phyloP scores from a whole-genome alignment of 148 eudicot genomes.

The Persicaria maculosa region DNA sequence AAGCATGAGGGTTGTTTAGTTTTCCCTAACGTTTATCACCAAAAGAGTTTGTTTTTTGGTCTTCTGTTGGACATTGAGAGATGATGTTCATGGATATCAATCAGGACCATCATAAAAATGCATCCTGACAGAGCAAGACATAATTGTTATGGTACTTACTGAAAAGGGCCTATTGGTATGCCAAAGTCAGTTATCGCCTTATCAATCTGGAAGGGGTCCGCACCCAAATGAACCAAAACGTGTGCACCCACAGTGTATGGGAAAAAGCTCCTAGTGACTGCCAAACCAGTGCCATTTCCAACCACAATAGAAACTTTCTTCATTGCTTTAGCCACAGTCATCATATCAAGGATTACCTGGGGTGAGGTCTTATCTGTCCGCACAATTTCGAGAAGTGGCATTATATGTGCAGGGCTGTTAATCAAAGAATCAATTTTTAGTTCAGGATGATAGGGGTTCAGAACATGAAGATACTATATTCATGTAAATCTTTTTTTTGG shows the following conservation, averaged over 20 bases:
- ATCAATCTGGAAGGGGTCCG: conserved; percentile 81
- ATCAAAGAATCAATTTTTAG: conserved; percentile 20
- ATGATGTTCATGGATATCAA: not conserved
- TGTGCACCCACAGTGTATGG: conserved; percentile 80
- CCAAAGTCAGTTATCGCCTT: conserved; percentile 70
- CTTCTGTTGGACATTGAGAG: not conserved
- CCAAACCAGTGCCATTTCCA: conserved; percentile 92
- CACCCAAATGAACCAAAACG: conserved; percentile 66
- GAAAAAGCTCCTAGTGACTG: conserved; percentile 83
- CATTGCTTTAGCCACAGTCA: conserved; percentile 69
- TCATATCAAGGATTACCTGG: conserved; percentile 83
- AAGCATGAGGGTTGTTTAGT: not conserved
- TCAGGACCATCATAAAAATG: not conserved
- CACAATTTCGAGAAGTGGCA: conserved; percentile 93
- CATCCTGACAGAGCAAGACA: not conserved
- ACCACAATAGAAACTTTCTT: conserved; percentile 92
- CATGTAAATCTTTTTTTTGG: not conserved
- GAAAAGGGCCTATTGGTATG: conserved; percentile 91
- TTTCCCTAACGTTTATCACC: not conserved
- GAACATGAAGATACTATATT: not conserved
- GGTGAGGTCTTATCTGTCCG: conserved; percentile 82
- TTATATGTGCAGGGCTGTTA: conserved; percentile 87
- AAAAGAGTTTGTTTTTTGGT: not conserved
- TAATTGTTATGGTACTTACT: conserved; percentile 48
- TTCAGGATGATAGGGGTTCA: not conserved